Evolutionary conservation across 2,329 filamentous ascomycete species (phyloP).

Genomic region (Onygenales sp.): DNA sequence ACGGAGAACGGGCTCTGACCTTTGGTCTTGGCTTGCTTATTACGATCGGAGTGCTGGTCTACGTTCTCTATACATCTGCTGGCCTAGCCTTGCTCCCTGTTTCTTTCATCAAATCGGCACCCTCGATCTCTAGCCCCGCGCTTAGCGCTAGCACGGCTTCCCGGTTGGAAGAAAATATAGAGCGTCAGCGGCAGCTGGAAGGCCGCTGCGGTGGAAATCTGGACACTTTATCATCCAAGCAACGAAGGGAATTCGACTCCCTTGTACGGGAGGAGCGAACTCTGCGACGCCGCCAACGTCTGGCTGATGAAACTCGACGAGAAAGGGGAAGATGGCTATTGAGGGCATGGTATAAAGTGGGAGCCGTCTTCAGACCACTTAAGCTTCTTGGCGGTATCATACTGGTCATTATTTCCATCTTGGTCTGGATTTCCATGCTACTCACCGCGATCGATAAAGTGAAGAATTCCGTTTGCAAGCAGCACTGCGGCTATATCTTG

Average conservation of each 20-base stretch:
- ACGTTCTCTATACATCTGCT: constrained; percentile 77
- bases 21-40: constrained; percentile 86
- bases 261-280: constrained; percentile 87
- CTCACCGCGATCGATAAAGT: constrained; percentile 95
- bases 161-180: constrained; percentile 76
- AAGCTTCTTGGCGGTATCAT: constrained; percentile 79
- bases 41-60: constrained; percentile 75
- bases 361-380: constrained; percentile 74
- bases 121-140: constrained; percentile 72
- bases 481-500: constrained; percentile 84
- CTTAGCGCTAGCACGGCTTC: constrained; percentile 67
- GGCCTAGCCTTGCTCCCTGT: constrained; percentile 84
- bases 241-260: constrained; percentile 78
- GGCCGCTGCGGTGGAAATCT: constrained; percentile 68
- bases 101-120: constrained; percentile 83
- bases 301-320: constrained; percentile 69
- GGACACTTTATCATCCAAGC: constrained; percentile 69
- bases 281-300: constrained; percentile 74
- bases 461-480: constrained; percentile 86
- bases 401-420: constrained; percentile 61
- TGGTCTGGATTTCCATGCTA: constrained; percentile 86
- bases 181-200: constrained; percentile 85
- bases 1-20: constrained; percentile 83
- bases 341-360: constrained; percentile 67
- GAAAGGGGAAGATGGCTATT: constrained; percentile 68